phyloP scores from a whole-genome alignment of 345 rosid genomes.

The Acer negundo region DNA sequence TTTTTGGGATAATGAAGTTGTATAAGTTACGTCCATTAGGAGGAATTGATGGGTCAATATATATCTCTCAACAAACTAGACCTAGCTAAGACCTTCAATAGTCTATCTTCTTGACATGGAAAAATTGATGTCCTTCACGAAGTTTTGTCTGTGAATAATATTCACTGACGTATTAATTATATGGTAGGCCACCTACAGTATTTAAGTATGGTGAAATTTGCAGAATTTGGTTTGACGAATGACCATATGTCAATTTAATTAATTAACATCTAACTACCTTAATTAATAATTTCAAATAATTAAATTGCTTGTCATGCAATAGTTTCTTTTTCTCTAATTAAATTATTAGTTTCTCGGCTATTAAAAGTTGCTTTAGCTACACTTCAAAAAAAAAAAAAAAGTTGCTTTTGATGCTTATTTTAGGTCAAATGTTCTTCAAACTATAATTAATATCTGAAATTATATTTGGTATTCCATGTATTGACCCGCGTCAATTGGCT shows the following conservation, averaged over 20 bases:
- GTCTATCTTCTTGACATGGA: neutral
- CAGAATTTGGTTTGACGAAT: conserved; percentile 6
- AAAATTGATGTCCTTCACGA: neutral
- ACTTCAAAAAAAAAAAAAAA: no score
- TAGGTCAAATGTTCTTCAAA: conserved; percentile 6
- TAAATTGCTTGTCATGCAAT: no score
- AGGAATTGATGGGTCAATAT: neutral
- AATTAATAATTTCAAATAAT: neutral
- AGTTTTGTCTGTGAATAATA: neutral
- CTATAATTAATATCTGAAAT: no score
- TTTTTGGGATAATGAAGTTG: neutral
- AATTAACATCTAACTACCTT: neutral
- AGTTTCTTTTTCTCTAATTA: neutral
- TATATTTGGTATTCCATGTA: no score
- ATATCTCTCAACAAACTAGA: neutral
- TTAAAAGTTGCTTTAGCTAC: no score
- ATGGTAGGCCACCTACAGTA: conserved; percentile 14
- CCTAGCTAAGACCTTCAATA: neutral
- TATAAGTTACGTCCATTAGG: neutral
- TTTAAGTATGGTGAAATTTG: neutral
- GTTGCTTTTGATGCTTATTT: neutral
- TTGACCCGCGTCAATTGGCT: no score
- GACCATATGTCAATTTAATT: neutral
- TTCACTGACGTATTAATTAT: neutral
- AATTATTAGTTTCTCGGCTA: no score